Percentiles rank a stretch among this genome's conserved stretches.
These are phyloP conservation scores for Aspergillus sp. DNA, from an alignment of 2,329 filamentous ascomycete genomes.

Conservation along the genomic window DNA sequence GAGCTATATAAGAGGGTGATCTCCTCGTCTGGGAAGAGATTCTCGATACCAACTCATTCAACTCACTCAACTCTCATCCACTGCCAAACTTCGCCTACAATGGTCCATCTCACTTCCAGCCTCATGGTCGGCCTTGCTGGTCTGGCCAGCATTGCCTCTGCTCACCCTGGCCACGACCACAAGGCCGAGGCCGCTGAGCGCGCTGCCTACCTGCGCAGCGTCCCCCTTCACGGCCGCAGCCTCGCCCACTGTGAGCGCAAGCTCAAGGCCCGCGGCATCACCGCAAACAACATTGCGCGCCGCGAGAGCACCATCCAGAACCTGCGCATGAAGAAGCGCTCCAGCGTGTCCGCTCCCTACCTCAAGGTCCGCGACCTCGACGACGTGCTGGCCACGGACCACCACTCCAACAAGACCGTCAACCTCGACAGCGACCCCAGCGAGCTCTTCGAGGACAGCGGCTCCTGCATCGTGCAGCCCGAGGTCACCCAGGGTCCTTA, in stretches of 20 bases:
- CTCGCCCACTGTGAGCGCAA: slow-evolving; percentile 22
- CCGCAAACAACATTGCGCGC: slow-evolving; percentile 22
- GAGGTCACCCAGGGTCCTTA: slow-evolving; percentile 51
- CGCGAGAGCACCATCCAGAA: slow-evolving; percentile 19
- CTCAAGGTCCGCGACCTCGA: slow-evolving; percentile 33
- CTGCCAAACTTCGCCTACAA: neutral
- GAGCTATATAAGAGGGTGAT: neutral
- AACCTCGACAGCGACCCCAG: slow-evolving; percentile 21
- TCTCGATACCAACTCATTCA: neutral
- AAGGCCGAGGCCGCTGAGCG: slow-evolving; percentile 9
- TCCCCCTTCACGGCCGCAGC: slow-evolving; percentile 11
- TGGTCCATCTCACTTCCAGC: neutral
- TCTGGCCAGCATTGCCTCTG: neutral
- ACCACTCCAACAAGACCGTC: slow-evolving; percentile 34
- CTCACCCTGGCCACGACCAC: slow-evolving; percentile 9
- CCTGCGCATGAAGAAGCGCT: neutral
- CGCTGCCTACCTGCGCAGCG: neutral
- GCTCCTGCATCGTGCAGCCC: slow-evolving; percentile 50
- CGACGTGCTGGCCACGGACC: slow-evolving; percentile 37
- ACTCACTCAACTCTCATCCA: neutral
- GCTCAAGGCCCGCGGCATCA: slow-evolving; percentile 24
- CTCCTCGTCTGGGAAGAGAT: neutral
- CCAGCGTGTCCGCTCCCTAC: slow-evolving; percentile 11
- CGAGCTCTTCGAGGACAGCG: slow-evolving; percentile 26
- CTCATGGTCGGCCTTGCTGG: neutral